Evolutionary conservation across 768 basidiomycete species (phyloP), one percentile per base, ranked within the genome.

Genomic region (Boletus tylopilopsis): DNA sequence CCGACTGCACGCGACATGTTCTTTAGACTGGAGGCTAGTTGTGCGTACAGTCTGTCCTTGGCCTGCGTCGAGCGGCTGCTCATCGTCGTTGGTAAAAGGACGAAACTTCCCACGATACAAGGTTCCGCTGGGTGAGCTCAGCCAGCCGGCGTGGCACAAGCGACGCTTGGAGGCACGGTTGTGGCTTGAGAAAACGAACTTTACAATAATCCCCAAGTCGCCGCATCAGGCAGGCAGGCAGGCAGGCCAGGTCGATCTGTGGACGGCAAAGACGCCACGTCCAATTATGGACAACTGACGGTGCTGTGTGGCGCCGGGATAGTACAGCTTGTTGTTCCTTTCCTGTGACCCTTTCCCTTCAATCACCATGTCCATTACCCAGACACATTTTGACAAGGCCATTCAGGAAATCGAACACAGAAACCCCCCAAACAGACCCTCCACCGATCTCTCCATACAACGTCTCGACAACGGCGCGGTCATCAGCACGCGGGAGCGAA

Each of bases 1-100:
- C 76, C 73, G 42, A 92, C 76, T 0, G 84, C 82, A 18, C 79
- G 69, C 42, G 84, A 80, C 67, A 92, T 82, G 42, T 84, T 73
- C 24, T 78, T 78, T 4, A 94, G 66, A 40, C 81, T 84, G 41
- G 78, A 74, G 5, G 88, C 78, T 4, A 94, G 78, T 61, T 91
- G 88, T 33, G 78, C 75, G 60, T 93, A 93, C 21, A 92, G 81
- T 47, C 88, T 71, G 57, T 90, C 84, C 68, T 93, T 94, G 30
- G 85, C 80, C 54, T 86, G 85, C 0, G 84, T 84, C 4, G 86
- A 85, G 59, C 76, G 41, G n/a, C 61, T 56, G 22, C 50, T 63
- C 55, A 59, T 63, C 34, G 50, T 51, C n/a, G 21, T 33, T 25
- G 29, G 29, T 30, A 10, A 13, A 22, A 29, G 18, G 36, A 33